A percentile compares a stretch with the other conserved stretches of the same genome.
phyloP scores from a whole-genome alignment of 2,329 filamentous ascomycete species.

The Orbilia oligospora region DNA sequence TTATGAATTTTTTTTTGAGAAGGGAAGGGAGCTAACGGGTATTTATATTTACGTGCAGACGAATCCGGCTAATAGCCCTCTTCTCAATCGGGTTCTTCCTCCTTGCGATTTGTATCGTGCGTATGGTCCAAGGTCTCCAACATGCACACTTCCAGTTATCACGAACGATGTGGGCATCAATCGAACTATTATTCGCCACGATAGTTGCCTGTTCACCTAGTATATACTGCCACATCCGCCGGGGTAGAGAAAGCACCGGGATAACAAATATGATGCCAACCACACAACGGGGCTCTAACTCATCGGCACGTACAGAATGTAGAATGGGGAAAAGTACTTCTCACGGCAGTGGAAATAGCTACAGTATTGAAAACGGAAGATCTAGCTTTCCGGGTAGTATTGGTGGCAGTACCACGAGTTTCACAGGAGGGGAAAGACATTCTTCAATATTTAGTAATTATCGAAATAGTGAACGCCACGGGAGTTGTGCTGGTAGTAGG shows the following conservation, averaged over 20 bases:
- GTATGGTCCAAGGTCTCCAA: slow-evolving; percentile 41
- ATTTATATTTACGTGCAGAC: slow-evolving; percentile 8
- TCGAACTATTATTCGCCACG: slow-evolving; percentile 51
- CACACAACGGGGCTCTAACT: background rate
- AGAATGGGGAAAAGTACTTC: background rate
- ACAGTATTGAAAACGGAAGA: background rate
- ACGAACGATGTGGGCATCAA: slow-evolving; percentile 43
- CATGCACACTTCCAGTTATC: slow-evolving; percentile 27
- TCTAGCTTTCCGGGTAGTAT: background rate
- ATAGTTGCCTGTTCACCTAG: slow-evolving; percentile 48
- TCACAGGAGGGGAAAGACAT: background rate
- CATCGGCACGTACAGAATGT: background rate
- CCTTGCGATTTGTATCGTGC: slow-evolving; percentile 37
- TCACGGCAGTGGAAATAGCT: background rate
- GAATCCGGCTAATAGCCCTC: slow-evolving; percentile 32
- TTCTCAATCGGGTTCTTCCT: slow-evolving; percentile 55
- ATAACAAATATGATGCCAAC: background rate
- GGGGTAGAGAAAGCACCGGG: slow-evolving; percentile 4
- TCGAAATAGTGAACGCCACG: background rate
- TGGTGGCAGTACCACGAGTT: background rate
- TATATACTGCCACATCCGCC: slow-evolving; percentile 50
- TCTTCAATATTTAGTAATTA: slow-evolving; percentile 36
- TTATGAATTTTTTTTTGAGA: background rate
- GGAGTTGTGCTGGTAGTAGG: background rate
- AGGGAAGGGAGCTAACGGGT: background rate